A percentile compares a stretch with the other conserved stretches of the same genome.
These are phyloP conservation scores for Penicillium dipodomyicola DNA, from an alignment of 495 filamentous ascomycete genomes.

Conservation along the genomic window DNA sequence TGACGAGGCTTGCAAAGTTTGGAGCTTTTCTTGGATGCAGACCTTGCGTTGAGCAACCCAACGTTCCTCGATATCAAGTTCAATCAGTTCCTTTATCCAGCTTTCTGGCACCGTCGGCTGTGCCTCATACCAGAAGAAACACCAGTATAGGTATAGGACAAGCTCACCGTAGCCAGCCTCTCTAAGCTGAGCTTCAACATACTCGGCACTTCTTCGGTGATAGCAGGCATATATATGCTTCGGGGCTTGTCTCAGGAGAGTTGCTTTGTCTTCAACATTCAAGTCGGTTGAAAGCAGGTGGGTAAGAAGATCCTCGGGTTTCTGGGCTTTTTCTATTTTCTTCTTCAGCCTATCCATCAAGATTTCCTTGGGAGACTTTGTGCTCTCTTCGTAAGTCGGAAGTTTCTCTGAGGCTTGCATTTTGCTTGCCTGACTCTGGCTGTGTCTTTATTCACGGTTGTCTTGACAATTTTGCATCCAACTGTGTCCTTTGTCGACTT, in stretches of 20 bases:
- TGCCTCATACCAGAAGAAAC: too few species aligned
- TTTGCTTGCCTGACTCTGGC: constrained; percentile 33
- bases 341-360: not conserved
- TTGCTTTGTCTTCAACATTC: not conserved
- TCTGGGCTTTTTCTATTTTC: not conserved
- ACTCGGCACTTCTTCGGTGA: too few species aligned
- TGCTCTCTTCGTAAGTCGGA: not conserved
- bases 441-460: constrained; percentile 10
- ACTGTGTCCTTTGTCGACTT: too few species aligned
- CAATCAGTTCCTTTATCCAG: not conserved
- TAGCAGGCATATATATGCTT: too few species aligned
- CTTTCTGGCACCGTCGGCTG: too few species aligned
- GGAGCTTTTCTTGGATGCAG: not conserved
- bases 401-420: not conserved
- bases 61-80: not conserved
- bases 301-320: not conserved
- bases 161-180: not conserved
- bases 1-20: too few species aligned
- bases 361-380: not conserved
- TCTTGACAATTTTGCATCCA: too few species aligned
- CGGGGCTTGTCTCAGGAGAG: not conserved
- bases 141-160: not conserved
- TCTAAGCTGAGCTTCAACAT: too few species aligned
- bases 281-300: not conserved
- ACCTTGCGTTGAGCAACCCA: not conserved